Base-by-base conservation (phyloP, 441 rosid genomes). In the Hura crepitans region DNA sequence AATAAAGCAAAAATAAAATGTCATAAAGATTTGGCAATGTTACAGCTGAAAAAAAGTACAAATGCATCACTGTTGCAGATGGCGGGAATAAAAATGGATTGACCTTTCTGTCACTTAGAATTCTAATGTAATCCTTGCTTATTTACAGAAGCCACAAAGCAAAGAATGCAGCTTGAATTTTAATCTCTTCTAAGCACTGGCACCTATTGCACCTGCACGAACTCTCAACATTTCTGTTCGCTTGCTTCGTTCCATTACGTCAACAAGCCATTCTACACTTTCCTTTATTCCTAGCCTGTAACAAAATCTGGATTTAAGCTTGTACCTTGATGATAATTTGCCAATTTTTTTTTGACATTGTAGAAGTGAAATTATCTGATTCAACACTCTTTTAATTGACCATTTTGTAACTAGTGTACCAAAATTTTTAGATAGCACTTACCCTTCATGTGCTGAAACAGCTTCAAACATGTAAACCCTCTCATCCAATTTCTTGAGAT, bases 201-300 rank as follows among this genome's bases (percentile, higher is more conserved):
- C 79, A 74, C 84, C 77, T 5, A 78, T 64, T 66, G 54, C 75
- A 33, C 89, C 93, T 13, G 91, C 85, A 12, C 97, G 97, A 37
- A 78, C 85, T 78, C 91, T 85, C 83, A 95, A 72, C 70, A 78
- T 79, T 79, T 92, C 98, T 8, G 97, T 90, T 87, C 99, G 89
- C 86, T 89, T 95, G 91, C 98, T 92, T 83, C 92, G 88, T 80
- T 89, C 93, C 97, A 92, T 95, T 74, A 84, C 97, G 25, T 85
- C 92, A 30, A 90, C 87, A 23, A 92, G 85, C 98, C 99, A 90
- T 69, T 90, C 97, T 20, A 89, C 82, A 65, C 98, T 81, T 75
- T 82, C 96, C 78, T 88, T 92, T 51, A 95, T 92, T 66, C 99
- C 99, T 76, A 81, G 69, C 79, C 99, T 95, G 90, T 83, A 76